These are phyloP conservation scores for Monosporascus ibericus DNA, from an alignment of 2,329 filamentous ascomycete species.

Conservation along the genomic window DNA sequence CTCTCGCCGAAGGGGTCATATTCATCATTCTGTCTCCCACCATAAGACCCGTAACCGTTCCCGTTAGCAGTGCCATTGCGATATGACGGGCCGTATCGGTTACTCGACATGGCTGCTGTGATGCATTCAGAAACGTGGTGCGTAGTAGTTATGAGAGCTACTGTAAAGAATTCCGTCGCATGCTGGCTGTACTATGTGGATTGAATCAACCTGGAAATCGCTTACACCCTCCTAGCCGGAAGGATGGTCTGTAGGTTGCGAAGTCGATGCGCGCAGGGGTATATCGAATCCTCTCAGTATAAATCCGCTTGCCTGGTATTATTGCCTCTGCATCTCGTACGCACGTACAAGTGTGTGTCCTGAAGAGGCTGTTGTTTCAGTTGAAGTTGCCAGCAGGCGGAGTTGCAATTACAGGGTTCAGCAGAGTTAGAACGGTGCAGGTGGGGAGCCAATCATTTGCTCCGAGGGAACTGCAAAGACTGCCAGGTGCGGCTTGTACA, in stretches of 20 bases:
- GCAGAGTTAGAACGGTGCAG: no score
- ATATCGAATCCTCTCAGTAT: background rate
- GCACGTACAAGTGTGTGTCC: background rate
- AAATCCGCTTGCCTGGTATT: no score
- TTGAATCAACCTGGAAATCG: background rate
- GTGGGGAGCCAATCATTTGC: background rate
- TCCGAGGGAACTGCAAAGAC: no score
- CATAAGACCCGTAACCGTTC: conserved; percentile 39
- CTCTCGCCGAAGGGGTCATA: conserved; percentile 45
- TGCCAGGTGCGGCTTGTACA: background rate
- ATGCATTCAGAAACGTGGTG: conserved; percentile 18
- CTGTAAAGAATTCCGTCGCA: conserved; percentile 1
- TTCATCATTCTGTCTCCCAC: conserved; percentile 35
- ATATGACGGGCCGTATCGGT: conserved; percentile 43
- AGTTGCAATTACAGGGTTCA: background rate
- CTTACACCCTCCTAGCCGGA: background rate
- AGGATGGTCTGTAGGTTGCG: no score
- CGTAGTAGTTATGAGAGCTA: conserved; percentile 1
- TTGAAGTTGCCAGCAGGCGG: background rate
- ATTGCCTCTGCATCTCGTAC: no score
- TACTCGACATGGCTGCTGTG: conserved; percentile 37
- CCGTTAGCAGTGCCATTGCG: conserved; percentile 37
- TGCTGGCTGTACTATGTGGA: conserved; percentile 2
- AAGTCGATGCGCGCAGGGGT: background rate
- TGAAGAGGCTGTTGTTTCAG: background rate